Percentiles rank a stretch among this genome's conserved stretches.
These are phyloP conservation scores for Sporothrix mexicana DNA, from an alignment of 2,329 filamentous ascomycete species.

Conservation along the genomic window DNA sequence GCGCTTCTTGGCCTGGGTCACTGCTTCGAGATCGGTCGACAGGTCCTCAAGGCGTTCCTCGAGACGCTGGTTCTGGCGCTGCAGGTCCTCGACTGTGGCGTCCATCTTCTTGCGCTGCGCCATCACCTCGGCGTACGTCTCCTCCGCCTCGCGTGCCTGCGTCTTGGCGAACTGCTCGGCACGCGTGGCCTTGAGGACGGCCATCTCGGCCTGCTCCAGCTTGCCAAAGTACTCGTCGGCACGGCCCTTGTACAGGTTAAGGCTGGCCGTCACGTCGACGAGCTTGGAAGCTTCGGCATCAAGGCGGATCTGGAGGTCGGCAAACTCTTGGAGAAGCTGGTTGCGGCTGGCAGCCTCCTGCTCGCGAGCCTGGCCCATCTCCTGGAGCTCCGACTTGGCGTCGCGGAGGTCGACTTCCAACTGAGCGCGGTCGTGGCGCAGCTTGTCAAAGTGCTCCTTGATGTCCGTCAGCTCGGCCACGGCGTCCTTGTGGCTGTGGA, in stretches of 20 bases:
- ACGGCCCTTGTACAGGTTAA: conserved; percentile 87
- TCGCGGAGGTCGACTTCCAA: conserved; percentile 89
- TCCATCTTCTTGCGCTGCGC: conserved; percentile 92
- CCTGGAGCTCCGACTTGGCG: conserved; percentile 79
- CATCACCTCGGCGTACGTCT: conserved; percentile 88
- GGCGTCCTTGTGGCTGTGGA: conserved; percentile 84
- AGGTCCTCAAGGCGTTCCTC: conserved; percentile 93
- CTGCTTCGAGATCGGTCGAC: conserved; percentile 84
- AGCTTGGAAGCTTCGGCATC: conserved; percentile 88
- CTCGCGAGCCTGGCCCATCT: conserved; percentile 77
- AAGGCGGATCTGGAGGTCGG: conserved; percentile 89
- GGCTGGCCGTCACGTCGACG: conserved; percentile 80
- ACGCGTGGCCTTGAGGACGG: conserved; percentile 87
- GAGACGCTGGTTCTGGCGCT: conserved; percentile 84
- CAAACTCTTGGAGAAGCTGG: conserved; percentile 89
- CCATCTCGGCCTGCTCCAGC: conserved; percentile 94
- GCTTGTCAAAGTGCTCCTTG: conserved; percentile 83
- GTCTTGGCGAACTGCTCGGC: conserved; percentile 94
- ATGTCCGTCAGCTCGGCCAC: conserved; percentile 84
- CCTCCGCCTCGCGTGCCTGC: conserved; percentile 88
- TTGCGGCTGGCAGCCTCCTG: conserved; percentile 87
- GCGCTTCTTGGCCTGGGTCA: conserved; percentile 87
- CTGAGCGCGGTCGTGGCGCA: conserved; percentile 79
- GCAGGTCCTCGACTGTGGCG: conserved; percentile 82
- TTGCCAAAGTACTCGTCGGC: conserved; percentile 97